These are phyloP conservation scores for Monosporozyma siamensis DNA, from an alignment of 805 yeast genomes.

Conservation along the genomic window DNA sequence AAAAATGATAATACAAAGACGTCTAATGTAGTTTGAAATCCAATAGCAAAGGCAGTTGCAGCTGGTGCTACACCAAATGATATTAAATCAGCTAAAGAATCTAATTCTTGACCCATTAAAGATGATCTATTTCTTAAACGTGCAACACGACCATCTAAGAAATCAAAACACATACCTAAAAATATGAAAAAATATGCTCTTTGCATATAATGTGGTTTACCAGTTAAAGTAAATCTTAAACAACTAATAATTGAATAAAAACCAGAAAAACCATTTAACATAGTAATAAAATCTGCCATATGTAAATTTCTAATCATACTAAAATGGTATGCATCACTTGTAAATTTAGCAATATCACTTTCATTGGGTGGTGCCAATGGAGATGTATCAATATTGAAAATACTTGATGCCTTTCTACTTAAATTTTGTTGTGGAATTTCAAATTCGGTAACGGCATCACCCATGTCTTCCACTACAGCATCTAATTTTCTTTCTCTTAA, in stretches of 20 bases:
- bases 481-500: conserved; percentile 6
- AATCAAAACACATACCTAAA: conserved; percentile 91
- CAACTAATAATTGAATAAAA: conserved; percentile 85
- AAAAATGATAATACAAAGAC: conserved; percentile 67
- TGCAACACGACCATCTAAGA: conserved; percentile 95
- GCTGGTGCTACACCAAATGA: conserved; percentile 97
- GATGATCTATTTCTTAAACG: conserved; percentile 86
- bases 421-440: conserved; percentile 8
- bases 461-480: conserved; percentile 3
- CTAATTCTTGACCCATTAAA: conserved; percentile 94
- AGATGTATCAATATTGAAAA: conserved; percentile 40
- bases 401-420: conserved; percentile 44
- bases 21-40: conserved; percentile 78
- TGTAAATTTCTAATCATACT: conserved; percentile 81
- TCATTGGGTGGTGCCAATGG: conserved; percentile 72
- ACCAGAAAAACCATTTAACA: conserved; percentile 89
- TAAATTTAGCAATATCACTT: conserved; percentile 67
- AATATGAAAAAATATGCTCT: conserved; percentile 83
- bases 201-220: conserved; percentile 60
- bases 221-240: conserved; percentile 67
- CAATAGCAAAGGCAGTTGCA: conserved; percentile 81
- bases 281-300: conserved; percentile 92
- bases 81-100: conserved; percentile 88
- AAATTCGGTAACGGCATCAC: background rate
- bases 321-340: conserved; percentile 76